phyloP scores from a whole-genome alignment of 2,329 filamentous ascomycete species.

The Aspergillus versicolor region DNA sequence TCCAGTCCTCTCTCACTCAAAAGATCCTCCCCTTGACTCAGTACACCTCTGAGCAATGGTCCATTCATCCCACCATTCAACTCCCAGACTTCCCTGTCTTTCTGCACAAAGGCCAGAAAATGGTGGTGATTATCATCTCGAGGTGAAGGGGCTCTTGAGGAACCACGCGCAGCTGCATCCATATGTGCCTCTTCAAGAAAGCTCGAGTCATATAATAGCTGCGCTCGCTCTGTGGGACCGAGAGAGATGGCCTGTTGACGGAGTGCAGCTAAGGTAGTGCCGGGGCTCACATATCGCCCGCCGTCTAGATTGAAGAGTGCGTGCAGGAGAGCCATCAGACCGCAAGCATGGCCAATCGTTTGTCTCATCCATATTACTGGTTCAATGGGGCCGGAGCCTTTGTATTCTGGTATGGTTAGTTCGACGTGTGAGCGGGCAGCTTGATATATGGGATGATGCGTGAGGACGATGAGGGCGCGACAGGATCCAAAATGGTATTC shows the following conservation, averaged over 20 bases:
- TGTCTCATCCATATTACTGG: constrained; percentile 61
- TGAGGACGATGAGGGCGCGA: constrained; percentile 1
- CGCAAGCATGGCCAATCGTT: constrained; percentile 59
- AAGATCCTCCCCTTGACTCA: constrained; percentile 31
- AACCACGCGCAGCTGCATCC: constrained; percentile 8
- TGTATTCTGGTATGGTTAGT: constrained; percentile 34
- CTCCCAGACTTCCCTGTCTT: constrained; percentile 35
- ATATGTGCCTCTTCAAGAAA: constrained; percentile 28
- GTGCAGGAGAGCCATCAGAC: constrained; percentile 58
- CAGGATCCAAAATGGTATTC: neutral
- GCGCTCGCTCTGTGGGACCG: constrained; percentile 46
- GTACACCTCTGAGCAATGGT: constrained; percentile 28
- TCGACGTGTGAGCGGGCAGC: constrained; percentile 1
- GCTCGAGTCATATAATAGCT: constrained; percentile 48
- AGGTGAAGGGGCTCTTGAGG: constrained; percentile 1
- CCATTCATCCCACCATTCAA: constrained; percentile 33
- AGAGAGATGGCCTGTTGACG: constrained; percentile 46
- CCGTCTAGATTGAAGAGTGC: constrained; percentile 52
- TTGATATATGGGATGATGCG: constrained; percentile 5
- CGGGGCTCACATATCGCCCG: constrained; percentile 38
- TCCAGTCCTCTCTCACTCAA: constrained; percentile 29
- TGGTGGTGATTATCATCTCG: constrained; percentile 14
- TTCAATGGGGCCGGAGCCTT: constrained; percentile 48
- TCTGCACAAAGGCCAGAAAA: constrained; percentile 37
- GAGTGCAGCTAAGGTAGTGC: constrained; percentile 47